Percentiles rank a stretch among this genome's conserved stretches.
phyloP scores from a whole-genome alignment of 352 stramenopile genomes.

The Globisporangium cederbergense region DNA sequence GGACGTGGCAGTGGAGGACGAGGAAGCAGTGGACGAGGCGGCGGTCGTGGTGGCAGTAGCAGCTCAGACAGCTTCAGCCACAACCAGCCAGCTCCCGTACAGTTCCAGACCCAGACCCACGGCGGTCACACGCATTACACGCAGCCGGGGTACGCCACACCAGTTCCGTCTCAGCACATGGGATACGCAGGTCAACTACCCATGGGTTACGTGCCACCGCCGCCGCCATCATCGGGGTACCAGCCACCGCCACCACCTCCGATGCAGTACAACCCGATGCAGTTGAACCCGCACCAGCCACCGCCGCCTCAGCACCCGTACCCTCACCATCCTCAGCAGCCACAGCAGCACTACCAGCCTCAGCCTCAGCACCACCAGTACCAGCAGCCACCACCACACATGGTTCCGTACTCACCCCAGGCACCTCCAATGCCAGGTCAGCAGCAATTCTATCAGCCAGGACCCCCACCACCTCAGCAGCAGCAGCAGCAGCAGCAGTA shows the following conservation, averaged over 20 bases:
- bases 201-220: slow-evolving; percentile 29
- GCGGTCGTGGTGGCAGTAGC: slow-evolving; percentile 9
- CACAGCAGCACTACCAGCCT: slow-evolving; percentile 17
- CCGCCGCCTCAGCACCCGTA: slow-evolving; percentile 19
- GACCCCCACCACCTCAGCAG: not conserved
- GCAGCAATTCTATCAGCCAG: slow-evolving; percentile 14
- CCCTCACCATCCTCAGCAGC: slow-evolving; percentile 14
- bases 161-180: slow-evolving; percentile 16
- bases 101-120: slow-evolving; percentile 38
- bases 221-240: slow-evolving; percentile 25
- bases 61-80: slow-evolving; percentile 17
- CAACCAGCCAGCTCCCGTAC: slow-evolving; percentile 7
- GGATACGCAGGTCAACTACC: slow-evolving; percentile 25
- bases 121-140: slow-evolving; percentile 53
- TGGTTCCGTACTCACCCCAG: slow-evolving; percentile 16
- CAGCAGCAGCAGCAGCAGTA: slow-evolving; percentile 12
- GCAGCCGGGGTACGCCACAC: slow-evolving; percentile 27
- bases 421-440: slow-evolving; percentile 14
- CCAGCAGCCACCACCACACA: slow-evolving; percentile 18
- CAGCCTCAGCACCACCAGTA: slow-evolving; percentile 16
- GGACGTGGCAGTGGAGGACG: slow-evolving; percentile 19
- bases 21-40: slow-evolving; percentile 15
- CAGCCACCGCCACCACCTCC: slow-evolving; percentile 23
- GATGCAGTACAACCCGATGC: slow-evolving; percentile 25
- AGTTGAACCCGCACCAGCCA: slow-evolving; percentile 27